Base-by-base conservation (phyloP, 2,329 filamentous ascomycete species). In the Aureobasidium subglaciale region DNA sequence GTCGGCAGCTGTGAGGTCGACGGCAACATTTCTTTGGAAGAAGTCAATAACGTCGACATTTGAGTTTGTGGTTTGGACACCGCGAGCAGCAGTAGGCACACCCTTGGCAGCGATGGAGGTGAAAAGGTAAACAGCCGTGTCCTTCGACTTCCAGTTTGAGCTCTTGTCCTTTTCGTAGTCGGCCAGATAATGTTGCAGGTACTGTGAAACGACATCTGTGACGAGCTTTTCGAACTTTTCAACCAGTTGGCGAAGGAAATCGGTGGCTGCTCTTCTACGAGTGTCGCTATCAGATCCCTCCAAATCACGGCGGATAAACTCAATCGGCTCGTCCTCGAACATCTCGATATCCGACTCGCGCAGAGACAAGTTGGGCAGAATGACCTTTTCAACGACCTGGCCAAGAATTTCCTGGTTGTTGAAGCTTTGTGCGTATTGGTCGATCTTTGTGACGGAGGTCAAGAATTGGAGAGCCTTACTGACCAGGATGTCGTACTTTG, bases 251-350 rank as follows among this genome's bases (percentile, higher is more conserved):
- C 89, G 83, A 57, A 99, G 74, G 74, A 99, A 99, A 69, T 97
- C 93, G 1, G 92, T 97, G 0, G 95, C 91, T 37, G 93, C 92
- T 65, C 93, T 82, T 62, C 93, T 81, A 66, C 93, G 81, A 1
- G 93, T 99, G 68, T 97, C 93, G 55, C 87, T 95, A 71, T 99
- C 93, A 1, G 93, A 96, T 6, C 93, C 93, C 70, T 99, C 93
- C 45, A 99, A 77, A 70, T 99, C 93, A 65, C 90, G 83, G 60
- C 93, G 83, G 66, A 99, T 99, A 68, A 95, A 99, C 71, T 99
- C 93, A 62, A 99, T 99, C 0, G 93, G 93, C 74, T 99, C 95
- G 68, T 99, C 95, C 68, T 99, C 93, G 64, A 99, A 97, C 62
- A 96, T 80, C 70, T 99, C 93, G 55, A 96, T 81, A 62, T 99